Conservation (phyloP, 352 stramenopile species). For the Phytopythium helicoides region DNA sequence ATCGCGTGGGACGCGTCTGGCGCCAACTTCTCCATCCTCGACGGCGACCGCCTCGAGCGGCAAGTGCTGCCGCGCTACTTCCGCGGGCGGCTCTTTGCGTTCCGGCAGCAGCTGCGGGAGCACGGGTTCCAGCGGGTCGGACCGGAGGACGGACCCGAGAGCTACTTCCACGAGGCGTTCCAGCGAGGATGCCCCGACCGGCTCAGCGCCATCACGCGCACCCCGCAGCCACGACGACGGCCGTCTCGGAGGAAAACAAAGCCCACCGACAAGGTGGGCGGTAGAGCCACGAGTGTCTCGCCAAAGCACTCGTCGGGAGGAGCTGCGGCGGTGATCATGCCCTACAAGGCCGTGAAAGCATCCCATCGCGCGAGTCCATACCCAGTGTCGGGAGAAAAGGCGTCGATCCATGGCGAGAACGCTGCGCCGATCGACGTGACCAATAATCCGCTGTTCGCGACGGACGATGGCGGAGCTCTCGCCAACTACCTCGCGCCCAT, state of each 20-base stretch:
- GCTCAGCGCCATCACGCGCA: constrained; percentile 39
- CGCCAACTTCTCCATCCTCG: constrained; percentile 49
- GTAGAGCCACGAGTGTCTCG: no score
- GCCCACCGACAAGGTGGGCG: constrained; percentile 14
- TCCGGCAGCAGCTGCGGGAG: constrained; percentile 67
- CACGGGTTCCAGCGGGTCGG: constrained; percentile 43
- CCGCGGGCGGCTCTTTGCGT: constrained; percentile 52
- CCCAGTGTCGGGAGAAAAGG: constrained; percentile 8
- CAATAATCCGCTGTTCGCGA: constrained; percentile 22
- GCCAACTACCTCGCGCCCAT: constrained; percentile 21
- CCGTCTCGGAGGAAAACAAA: constrained; percentile 13
- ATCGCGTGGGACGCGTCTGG: constrained; percentile 60
- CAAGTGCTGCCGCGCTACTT: constrained; percentile 66
- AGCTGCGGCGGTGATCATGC: background rate
- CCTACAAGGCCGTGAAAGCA: constrained; percentile 8
- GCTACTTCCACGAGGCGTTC: constrained; percentile 45
- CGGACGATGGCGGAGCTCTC: constrained; percentile 10
- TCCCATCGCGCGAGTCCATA: constrained; percentile 13
- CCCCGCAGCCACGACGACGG: constrained; percentile 30
- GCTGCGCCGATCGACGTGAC: constrained; percentile 10
- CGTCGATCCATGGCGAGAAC: constrained; percentile 12
- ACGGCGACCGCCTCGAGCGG: constrained; percentile 43
- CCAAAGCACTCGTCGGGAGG: background rate
- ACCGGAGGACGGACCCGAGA: constrained; percentile 11
- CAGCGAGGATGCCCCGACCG: constrained; percentile 35